Evolutionary conservation across 331 rosid species (phyloP), one percentile per base, ranked within the genome.

Genomic region (Stylosanthes scabra): DNA sequence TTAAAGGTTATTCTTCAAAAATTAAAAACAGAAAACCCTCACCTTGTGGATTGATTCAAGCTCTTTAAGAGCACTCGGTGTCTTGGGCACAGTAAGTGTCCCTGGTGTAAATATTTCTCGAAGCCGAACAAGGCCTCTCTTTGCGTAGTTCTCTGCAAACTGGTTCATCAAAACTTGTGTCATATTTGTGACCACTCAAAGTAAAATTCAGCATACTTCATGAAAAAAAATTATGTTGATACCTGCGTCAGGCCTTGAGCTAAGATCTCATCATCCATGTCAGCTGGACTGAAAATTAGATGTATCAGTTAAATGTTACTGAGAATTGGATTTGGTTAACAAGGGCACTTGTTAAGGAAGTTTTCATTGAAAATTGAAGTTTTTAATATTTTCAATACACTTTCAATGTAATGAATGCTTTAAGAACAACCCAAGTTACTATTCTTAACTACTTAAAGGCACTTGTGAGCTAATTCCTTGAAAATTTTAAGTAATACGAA

Each of bases 41-140:
- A 94, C 99, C 97, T 94, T 94, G 93, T 91, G 97, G 78, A 94
- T 78, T 74, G 97, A 91, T 86, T 94, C 99, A 69, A 94, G 96
- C 34, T 94, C 97, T 87, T 87, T 74, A 52, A 94, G 91, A 45
- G 88, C 96, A 77, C 85, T 59, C 25, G 78, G 90, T 8, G 97
- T 85, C 76, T 85, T 71, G 59, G 97, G 99, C 78, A 94, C 91
- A 77, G 77, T 59, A 11, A 94, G 91, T 29, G 91, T 81, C 49
- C 97, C 96, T 42, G 96, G 97, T 6, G 87, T 91, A 80, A 94
- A 91, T 78, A 94, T 91, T 84, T 94, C 97, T 55, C 91, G 86
- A 39, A 91, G 97, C 75, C 86, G 87, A 74, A 94, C 97, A 80
- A 91, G 68, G 72, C 99, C 96, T 69, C 69, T 90, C 66, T 76